Evolutionary conservation across 495 filamentous ascomycete species (phyloP).

Genomic region (Tuber magnatum): DNA sequence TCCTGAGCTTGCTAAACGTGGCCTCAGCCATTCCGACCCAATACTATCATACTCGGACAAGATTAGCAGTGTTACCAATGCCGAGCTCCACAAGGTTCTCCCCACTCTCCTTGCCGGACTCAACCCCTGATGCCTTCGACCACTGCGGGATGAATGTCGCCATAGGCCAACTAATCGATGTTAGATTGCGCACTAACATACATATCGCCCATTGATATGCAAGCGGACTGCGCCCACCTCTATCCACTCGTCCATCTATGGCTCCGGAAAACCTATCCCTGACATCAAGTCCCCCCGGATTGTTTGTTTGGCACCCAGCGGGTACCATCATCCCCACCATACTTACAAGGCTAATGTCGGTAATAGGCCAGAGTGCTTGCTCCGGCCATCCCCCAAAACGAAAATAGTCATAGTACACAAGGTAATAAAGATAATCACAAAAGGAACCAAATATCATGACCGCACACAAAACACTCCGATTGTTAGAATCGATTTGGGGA

Average conservation of each 20-base stretch:
- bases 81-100: not conserved
- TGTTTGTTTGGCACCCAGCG: not conserved
- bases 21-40: not conserved
- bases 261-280: not conserved
- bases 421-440: conserved; percentile 1
- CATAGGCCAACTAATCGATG: not conserved
- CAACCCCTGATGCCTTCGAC: not conserved
- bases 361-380: not conserved
- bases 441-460: not conserved
- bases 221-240: not conserved
- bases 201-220: not conserved
- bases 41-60: not conserved
- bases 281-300: not conserved
- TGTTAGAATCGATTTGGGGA: not conserved
- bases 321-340: not conserved
- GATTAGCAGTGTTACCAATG: not conserved
- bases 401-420: conserved; percentile 1
- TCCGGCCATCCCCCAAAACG: not conserved
- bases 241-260: not conserved
- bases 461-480: not conserved
- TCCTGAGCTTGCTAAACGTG: not conserved
- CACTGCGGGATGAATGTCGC: not conserved
- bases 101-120: not conserved
- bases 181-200: not conserved
- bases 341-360: not conserved